Evolutionary conservation across 2,329 filamentous ascomycete genomes (phyloP), one percentile per base, ranked within the genome.

Genomic region (Ceratocystiopsis sp.): DNA sequence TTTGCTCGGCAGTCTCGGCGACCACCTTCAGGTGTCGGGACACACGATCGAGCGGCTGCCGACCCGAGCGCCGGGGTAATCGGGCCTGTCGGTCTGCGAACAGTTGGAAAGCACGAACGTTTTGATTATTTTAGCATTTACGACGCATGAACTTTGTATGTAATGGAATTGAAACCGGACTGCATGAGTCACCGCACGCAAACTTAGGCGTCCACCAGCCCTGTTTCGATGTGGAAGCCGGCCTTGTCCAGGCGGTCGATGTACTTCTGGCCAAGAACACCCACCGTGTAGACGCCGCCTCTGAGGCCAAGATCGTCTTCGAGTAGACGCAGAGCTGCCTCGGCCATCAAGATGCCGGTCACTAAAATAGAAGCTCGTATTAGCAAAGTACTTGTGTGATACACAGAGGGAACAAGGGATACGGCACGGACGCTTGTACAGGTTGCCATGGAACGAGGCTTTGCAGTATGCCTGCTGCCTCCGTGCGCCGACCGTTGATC

Each of bases 261-360:
- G 53, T 74, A 80, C 11, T 66, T 61, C 50, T 79, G 74, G 1
- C 82, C 82, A 3, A 87, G 61, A 43, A 73, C 80, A 0, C 81
- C 78, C 1, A 82, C 76, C 1, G 83, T 87, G 48, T 82, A 73
- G 19, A 84, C 62, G 3, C 81, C 82, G 16, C 81, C 81, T 2
- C 65, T 66, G 13, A 84, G 60, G 34, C 67, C 58, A 13, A 73
- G 60, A 14, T 76, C 67, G 35, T 80, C 77, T 45, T 79, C 66
- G 15, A 85, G 61, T 32, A 87, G 62, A 0, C 75, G 75, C 35
- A 71, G 61, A 4, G 80, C 81, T 13, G 71, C 80, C 52, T 84
- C 68, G 2, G 70, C 68, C 14, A 83, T 54, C 25, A 80, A 65
- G 16, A 77, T 54, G 0, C 69, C 82, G 4, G 80, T 85, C 42